Base-by-base conservation (phyloP, 1,284 basidiomycete species). In the Sphaerobolus stellatus region DNA sequence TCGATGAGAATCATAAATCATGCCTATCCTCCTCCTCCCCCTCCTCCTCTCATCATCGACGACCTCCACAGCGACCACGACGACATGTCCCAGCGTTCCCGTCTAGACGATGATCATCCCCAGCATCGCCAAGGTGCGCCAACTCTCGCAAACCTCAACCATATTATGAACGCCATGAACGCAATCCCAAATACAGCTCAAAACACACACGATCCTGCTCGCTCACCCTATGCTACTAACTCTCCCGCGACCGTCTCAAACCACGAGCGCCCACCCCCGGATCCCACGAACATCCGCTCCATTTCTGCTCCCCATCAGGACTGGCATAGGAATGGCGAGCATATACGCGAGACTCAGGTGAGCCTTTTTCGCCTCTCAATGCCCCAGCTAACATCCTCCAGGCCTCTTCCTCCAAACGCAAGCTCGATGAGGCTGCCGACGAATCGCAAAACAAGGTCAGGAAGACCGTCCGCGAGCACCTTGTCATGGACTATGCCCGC, bases 371-470 rank as follows among this genome's bases (percentile, higher is more conserved):
- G 20, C 18, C 34, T 3, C 14, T n/a, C 31, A 7, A 22, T 14
- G 45, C 9, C 25, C 24, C 44, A 7, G 18, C 56, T 16, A 45
- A 28, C 56, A 50, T 56, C 48, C 44, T 72, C 63, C 68, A 70
- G 70, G 63, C 72, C 16, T 71, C 75, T 7, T 68, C 72, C 43
- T 74, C 75, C 47, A 91, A 91, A 69, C 88, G 88, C 58, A 90
- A 90, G 68, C 75, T 87, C 28, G 88, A 90, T 43, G 82, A 84
- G 48, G 62, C 75, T 0, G 71, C 73, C 4, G 84, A 86, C 46
- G 88, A 90, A 64, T 78, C 85, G 1, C 86, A 90, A 61, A 79
- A 73, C 62, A 91, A 90, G 76, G 89, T 90, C 66, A 80, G 89
- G 55, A 84, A 87, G 62, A 86, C 88, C 60, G 86, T 90, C 56